Percentiles rank a stretch among this genome's conserved stretches.
These are phyloP conservation scores for Brassica juncea DNA, from an alignment of 345 rosid species.

Conservation along the genomic window DNA sequence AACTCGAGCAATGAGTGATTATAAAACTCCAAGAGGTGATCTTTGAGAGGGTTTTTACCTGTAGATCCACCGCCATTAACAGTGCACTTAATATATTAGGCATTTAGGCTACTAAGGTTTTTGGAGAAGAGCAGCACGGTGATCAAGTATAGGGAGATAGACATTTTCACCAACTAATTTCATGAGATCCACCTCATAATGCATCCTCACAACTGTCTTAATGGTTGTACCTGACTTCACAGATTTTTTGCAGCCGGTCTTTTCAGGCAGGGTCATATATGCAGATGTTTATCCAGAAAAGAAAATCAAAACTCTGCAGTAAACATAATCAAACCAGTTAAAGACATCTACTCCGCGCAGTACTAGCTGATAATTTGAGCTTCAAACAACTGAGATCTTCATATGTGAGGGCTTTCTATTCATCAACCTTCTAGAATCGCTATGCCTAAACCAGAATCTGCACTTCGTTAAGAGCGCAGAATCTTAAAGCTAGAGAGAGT, in stretches of 20 bases:
- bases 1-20: neutral
- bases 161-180: constrained; percentile 37
- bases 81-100: constrained; percentile 79
- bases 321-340: neutral
- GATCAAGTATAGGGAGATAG: constrained; percentile 90
- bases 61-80: constrained; percentile 93
- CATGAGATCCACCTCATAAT: neutral
- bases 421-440: too few relatives aligned
- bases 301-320: neutral
- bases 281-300: neutral
- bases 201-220: neutral
- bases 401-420: too few relatives aligned
- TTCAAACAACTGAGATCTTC: too few relatives aligned
- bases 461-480: too few relatives aligned
- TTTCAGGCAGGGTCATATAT: neutral
- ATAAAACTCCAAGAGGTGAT: neutral
- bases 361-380: too few relatives aligned
- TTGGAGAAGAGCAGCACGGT: constrained; percentile 88
- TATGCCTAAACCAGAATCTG: too few relatives aligned
- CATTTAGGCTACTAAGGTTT: constrained; percentile 82
- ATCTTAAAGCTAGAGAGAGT: too few relatives aligned
- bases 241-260: neutral
- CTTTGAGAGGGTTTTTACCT: constrained; percentile 47
- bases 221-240: neutral
- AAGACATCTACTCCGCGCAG: neutral